Evolutionary conservation across 345 rosid genomes (phyloP), one percentile per base, ranked within the genome.

Genomic region (Pistacia vera): DNA sequence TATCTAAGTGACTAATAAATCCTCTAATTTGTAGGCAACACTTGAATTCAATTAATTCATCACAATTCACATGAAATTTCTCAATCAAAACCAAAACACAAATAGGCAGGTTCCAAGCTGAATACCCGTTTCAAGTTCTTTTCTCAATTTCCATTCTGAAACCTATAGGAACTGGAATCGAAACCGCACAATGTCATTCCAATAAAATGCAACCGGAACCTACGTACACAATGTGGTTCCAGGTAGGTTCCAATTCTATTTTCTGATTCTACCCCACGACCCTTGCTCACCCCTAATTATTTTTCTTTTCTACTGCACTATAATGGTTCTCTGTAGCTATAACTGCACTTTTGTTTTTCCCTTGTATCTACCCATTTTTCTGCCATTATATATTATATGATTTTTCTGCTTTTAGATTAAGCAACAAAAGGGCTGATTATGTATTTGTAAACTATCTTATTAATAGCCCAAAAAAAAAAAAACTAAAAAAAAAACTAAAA

Each of bases 171-270:
- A 25, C 25, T 25, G 25, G 25, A 25, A 25, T 0, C 25, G 25
- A 25, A 25, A 25, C 25, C 25, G 25, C 25, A 25, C 25, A 25
- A 25, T 25, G 25, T 25, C 25, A 25, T 25, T 25, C 0, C 25
- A 25, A 25, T 25, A 25, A 25, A 25, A 25, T 25, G 25, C 1
- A 25, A 25, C 25, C 25, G 25, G 25, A 25, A 25, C 25, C 25
- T 25, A 25, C 25, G 1, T 25, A 0, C 25, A 25, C 25, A 25
- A 25, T 25, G 25, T 25, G 49, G 73, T 77, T 73, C 77, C 84
- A 68, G 46, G 73, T 75, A 80, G 28, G 61, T 57, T 18, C 3
- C 9, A 13, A 9, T 57, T 57, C 1, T 20, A 57, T 0, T 57
- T 57, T 18, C 25, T 7, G 61, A 20, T 4, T 17, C 25, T 25